phyloP scores from a whole-genome alignment of 2,329 filamentous ascomycete genomes.

The Orbilia brochopaga region DNA sequence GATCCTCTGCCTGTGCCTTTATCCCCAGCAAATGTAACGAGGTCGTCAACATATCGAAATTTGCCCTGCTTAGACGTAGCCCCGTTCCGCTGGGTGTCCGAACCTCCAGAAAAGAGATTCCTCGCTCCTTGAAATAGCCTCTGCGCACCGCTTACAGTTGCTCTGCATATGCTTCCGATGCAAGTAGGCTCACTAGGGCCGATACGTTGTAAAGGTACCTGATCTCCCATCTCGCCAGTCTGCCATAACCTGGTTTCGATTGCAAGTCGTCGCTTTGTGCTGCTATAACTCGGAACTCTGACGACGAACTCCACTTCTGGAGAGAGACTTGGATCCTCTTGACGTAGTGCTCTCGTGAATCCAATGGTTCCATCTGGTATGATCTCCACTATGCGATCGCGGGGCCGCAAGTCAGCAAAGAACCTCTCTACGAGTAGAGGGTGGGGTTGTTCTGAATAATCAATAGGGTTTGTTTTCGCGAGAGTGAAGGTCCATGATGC shows the following conservation, averaged over 20 bases:
- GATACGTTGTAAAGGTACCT: not conserved
- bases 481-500: not conserved
- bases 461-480: no score
- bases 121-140: constrained; percentile 3
- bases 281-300: constrained; percentile 10
- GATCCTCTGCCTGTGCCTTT: not conserved
- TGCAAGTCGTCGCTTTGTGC: constrained; percentile 4
- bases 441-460: not conserved
- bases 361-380: not conserved
- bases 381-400: constrained; percentile 5
- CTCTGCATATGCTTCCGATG: constrained; percentile 2
- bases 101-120: not conserved
- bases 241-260: not conserved
- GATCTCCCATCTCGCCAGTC: not conserved
- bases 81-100: not conserved
- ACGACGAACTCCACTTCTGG: constrained; percentile 23
- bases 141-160: not conserved
- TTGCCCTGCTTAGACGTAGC: not conserved
- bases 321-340: not conserved
- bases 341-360: not conserved
- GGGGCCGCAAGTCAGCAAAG: no score
- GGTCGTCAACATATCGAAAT: constrained; percentile 1
- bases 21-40: constrained; percentile 2
- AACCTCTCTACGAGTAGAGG: not conserved
- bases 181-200: not conserved